phyloP scores from a whole-genome alignment of 805 yeast genomes.

The Huiozyma naganishii region DNA sequence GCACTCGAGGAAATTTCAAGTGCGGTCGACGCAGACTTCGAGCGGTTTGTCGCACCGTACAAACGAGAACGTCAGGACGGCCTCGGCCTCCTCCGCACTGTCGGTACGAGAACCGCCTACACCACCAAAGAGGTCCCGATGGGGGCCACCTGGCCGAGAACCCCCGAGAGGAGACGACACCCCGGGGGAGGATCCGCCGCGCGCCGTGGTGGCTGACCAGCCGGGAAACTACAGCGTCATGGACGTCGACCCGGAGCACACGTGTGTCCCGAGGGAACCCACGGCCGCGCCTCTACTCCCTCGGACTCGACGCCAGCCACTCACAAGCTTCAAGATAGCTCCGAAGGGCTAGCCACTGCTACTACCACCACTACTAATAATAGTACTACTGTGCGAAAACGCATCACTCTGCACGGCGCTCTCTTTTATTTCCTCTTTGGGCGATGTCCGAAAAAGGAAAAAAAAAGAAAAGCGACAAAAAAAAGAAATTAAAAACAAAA shows the following conservation, averaged over 20 bases:
- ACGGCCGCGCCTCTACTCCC: neutral
- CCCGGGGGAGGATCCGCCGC: no score
- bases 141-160: no score
- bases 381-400: no score
- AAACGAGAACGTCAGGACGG: neutral
- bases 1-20: conserved; percentile 22
- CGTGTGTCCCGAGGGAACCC: neutral
- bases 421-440: no score
- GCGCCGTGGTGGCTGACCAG: conserved; percentile 13
- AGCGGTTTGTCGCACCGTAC: conserved; percentile 21
- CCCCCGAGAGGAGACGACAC: no score
- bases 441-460: no score
- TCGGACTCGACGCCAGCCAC: neutral
- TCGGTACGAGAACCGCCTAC: neutral
- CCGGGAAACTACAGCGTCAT: conserved; percentile 9
- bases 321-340: neutral
- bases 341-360: neutral
- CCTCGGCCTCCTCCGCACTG: neutral
- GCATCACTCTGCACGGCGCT: no score
- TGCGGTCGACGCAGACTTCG: conserved; percentile 29
- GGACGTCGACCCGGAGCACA: conserved; percentile 1
- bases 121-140: no score
- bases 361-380: neutral
- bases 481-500: no score
- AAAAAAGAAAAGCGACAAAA: no score